A percentile compares a stretch with the other conserved stretches of the same genome.
Evolutionary conservation across 495 filamentous ascomycete genomes (phyloP).

Genomic region (Tuber melanosporum): DNA sequence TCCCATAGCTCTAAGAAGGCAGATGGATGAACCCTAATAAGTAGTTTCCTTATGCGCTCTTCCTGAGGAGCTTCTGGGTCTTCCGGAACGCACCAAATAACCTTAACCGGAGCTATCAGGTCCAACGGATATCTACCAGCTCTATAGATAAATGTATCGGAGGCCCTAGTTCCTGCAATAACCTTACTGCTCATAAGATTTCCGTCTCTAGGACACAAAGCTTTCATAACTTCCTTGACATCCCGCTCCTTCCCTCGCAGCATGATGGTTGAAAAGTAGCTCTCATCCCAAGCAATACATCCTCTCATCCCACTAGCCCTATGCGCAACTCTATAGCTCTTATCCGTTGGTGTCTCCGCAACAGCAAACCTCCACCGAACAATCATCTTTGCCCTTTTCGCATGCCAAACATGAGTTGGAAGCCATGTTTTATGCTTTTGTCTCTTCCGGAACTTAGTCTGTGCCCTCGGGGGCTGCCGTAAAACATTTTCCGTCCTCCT

Average conservation of each 20-base stretch:
- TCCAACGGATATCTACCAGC: slow-evolving; percentile 51
- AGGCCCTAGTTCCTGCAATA: slow-evolving; percentile 58
- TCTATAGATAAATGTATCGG: slow-evolving; percentile 60
- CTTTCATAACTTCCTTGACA: slow-evolving; percentile 58
- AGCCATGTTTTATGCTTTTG: slow-evolving; percentile 89
- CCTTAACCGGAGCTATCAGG: slow-evolving; percentile 66
- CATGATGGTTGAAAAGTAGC: slow-evolving; percentile 82
- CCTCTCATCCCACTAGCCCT: slow-evolving; percentile 60
- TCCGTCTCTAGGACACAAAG: slow-evolving; percentile 55
- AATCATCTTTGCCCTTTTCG: slow-evolving; percentile 85
- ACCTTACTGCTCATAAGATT: slow-evolving; percentile 57
- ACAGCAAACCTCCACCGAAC: slow-evolving; percentile 83
- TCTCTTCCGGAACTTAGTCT: slow-evolving; percentile 72
- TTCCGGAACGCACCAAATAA: slow-evolving; percentile 57
- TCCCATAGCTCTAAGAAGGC: slow-evolving; percentile 81
- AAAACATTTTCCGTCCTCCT: slow-evolving; percentile 49
- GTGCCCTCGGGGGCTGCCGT: slow-evolving; percentile 57
- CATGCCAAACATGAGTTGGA: slow-evolving; percentile 89
- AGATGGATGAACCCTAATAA: slow-evolving; percentile 79
- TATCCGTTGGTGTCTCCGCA: slow-evolving; percentile 75
- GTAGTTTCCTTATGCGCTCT: slow-evolving; percentile 49
- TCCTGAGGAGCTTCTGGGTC: slow-evolving; percentile 45
- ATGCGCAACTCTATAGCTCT: slow-evolving; percentile 82
- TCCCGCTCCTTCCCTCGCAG: slow-evolving; percentile 61
- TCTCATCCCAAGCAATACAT: slow-evolving; percentile 84